Base-by-base conservation (phyloP, 1,284 basidiomycete species). In the Austroboletus niveus region DNA sequence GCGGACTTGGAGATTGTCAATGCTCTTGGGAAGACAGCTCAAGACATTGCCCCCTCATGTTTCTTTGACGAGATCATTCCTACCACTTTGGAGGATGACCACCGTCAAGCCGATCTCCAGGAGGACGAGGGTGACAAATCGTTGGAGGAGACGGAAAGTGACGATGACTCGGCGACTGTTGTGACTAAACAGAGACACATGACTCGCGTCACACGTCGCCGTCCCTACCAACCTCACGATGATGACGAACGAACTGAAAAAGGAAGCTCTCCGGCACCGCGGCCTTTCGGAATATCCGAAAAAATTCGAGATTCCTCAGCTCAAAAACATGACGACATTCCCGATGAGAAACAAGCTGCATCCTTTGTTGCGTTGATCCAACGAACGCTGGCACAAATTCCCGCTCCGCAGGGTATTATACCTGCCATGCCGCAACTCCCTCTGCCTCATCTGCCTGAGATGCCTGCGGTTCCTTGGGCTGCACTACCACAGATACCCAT, bases 1-100 rank as follows among this genome's bases (percentile, higher is more conserved):
- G 95, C 95, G 0, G 85, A 91, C 52, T 70, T 78, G 41, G 86
- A 89, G 60, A 79, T 93, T 44, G 85, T 89, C 29, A 86, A 92
- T 52, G 78, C 78, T 1, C 77, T 83, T 29, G 95, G 94, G 11
- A 85, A 87, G 69, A 90, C 87, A 17, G 81, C 96, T 1, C 75
- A 84, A 34, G 93, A 98, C 62, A 75, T 94, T 32, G 84, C 86
- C 1, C 78, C 77, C 9, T 71, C 77, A n/a, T 78, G 77, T 39
- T 84, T 83, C 64, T 81, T 86, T 58, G 72, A 75, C 38, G 73
- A 70, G 45, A 62, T 79, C 27, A 60, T 59, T 29, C 48, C 45
- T 48, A 47, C 32, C 49, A 47, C 32, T 72, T 75, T 39, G 71
- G 81, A 32, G 67, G 75, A 52, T 8, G 57, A 61, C 12, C 14